Evolutionary conservation across 2,329 filamentous ascomycete species (phyloP), one percentile per base, ranked within the genome.

Genomic region (Pyricularia sp.): DNA sequence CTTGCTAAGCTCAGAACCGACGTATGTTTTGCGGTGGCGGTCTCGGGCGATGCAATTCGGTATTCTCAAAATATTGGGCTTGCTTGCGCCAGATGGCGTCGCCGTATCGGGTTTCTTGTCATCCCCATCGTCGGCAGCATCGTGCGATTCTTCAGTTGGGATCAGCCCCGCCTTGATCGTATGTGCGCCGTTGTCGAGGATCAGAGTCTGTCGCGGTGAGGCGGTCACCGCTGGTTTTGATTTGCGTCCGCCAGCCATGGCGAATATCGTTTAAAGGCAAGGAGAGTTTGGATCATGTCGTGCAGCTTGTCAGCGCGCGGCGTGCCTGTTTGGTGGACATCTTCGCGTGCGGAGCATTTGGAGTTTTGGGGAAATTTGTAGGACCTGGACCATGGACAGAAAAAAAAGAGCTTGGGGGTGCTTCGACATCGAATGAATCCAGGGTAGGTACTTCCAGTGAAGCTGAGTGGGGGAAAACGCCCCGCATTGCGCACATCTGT

Each of bases 141-240:
- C 81, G 76, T 30, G 78, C 78, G 50, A 81, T 30, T 42, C 26
- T 23, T 30, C 55, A 31, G 30, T 36, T 11, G 67, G 78, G 1
- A 89, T 88, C 74, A 94, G 90, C 68, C 95, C 95, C 20, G 94
- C 93, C 81, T 99, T 99, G 78, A 99, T 86, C 7, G 90, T 94
- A 79, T 92, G 90, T 63, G 90, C 94, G 77, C 95, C 95, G 81
- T 98, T 97, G 81, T 99, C 95, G 75, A 99, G 84, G 64, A 99
- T 85, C 68, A 99, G 88, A 0, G 94, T 97, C 70, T 82, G 86
- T 1, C 83, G 76, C 0, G 90, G 89, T 9, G 86, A 80, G 28
- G 83, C 76, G 4, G 85, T 80, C 64, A 81, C 80, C 6, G 82
- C 77, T 20, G 82, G 77, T 68, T 87, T 87, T 66, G 83, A 80